These are phyloP conservation scores for Linum trigynum DNA, from an alignment of 345 rosid species.

Conservation along the genomic window DNA sequence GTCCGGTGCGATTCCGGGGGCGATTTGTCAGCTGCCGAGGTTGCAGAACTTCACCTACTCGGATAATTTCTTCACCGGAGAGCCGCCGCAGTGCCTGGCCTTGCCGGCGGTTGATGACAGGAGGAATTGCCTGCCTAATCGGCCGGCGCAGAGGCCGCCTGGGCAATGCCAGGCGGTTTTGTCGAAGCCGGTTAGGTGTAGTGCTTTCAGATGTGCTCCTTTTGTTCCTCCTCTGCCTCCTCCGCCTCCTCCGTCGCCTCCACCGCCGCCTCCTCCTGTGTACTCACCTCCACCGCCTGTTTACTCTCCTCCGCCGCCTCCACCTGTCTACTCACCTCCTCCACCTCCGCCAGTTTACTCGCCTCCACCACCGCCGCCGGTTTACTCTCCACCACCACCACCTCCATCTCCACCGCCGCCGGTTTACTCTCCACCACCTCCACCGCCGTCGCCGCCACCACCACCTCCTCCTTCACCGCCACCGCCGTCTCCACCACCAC, in stretches of 20 bases:
- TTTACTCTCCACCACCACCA: constrained; percentile 16
- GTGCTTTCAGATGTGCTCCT: constrained; percentile 51
- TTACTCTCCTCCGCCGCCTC: constrained; percentile 15
- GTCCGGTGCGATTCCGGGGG: constrained; percentile 36
- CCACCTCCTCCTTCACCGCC: no score
- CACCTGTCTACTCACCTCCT: no score
- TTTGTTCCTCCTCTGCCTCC: constrained; percentile 51
- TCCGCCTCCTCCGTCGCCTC: constrained; percentile 35
- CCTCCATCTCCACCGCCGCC: constrained; percentile 15
- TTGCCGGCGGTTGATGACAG: constrained; percentile 26
- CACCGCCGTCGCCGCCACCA: no score
- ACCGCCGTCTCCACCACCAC: no score
- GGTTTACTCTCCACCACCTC: no score
- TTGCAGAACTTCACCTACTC: constrained; percentile 28
- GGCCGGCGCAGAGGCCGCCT: constrained; percentile 36
- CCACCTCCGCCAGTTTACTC: no score
- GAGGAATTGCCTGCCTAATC: constrained; percentile 30
- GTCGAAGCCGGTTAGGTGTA: constrained; percentile 63
- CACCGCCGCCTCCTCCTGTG: constrained; percentile 6
- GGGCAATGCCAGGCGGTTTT: constrained; percentile 48
- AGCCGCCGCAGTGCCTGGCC: constrained; percentile 32
- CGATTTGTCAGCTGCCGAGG: constrained; percentile 20
- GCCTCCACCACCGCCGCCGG: constrained; percentile 17
- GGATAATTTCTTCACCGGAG: constrained; percentile 26
- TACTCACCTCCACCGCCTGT: constrained; percentile 36